A percentile compares a stretch with the other conserved stretches of the same genome.
Evolutionary conservation across 2,329 filamentous ascomycete species (phyloP).

Genomic region (Monosporascus sp.): DNA sequence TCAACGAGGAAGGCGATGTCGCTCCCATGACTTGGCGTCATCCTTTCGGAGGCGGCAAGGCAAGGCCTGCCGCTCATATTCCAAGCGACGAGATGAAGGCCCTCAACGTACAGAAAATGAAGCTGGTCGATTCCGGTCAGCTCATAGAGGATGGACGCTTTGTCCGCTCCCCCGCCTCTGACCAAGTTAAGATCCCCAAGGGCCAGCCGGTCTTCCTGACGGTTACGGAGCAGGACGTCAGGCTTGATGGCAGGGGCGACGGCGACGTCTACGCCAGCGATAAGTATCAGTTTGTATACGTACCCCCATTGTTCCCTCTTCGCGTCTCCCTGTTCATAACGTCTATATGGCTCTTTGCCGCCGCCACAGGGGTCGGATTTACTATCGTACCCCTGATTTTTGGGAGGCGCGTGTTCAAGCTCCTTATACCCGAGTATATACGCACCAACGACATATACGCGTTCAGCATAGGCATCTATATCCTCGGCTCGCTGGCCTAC

Average conservation of each 20-base stretch:
- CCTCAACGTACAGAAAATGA: slow-evolving; percentile 35
- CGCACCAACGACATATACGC: slow-evolving; percentile 94
- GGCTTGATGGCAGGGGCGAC: slow-evolving; percentile 52
- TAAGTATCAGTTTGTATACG: slow-evolving; percentile 67
- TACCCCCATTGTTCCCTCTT: slow-evolving; percentile 78
- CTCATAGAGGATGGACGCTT: slow-evolving; percentile 71
- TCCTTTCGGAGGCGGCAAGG: slow-evolving; percentile 44
- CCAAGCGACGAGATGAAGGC: slow-evolving; percentile 30
- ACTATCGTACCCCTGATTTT: slow-evolving; percentile 84
- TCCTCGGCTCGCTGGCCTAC: slow-evolving; percentile 66
- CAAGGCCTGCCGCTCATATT: slow-evolving; percentile 35
- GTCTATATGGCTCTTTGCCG: slow-evolving; percentile 90
- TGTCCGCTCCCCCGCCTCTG: slow-evolving; percentile 87
- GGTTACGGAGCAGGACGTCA: slow-evolving; percentile 62
- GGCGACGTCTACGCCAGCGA: slow-evolving; percentile 49
- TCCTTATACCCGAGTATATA: slow-evolving; percentile 64
- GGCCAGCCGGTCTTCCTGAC: slow-evolving; percentile 75
- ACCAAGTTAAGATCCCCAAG: slow-evolving; percentile 91
- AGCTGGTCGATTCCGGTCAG: slow-evolving; percentile 44
- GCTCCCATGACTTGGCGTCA: slow-evolving; percentile 54
- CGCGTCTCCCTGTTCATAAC: slow-evolving; percentile 83
- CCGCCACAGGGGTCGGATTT: slow-evolving; percentile 75
- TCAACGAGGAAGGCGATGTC: slow-evolving; percentile 37
- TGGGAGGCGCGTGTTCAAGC: slow-evolving; percentile 72
- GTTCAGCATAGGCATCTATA: slow-evolving; percentile 84